Conservation (phyloP, 2,329 filamentous ascomycete species). For the Colletotrichum tamarilloi region DNA sequence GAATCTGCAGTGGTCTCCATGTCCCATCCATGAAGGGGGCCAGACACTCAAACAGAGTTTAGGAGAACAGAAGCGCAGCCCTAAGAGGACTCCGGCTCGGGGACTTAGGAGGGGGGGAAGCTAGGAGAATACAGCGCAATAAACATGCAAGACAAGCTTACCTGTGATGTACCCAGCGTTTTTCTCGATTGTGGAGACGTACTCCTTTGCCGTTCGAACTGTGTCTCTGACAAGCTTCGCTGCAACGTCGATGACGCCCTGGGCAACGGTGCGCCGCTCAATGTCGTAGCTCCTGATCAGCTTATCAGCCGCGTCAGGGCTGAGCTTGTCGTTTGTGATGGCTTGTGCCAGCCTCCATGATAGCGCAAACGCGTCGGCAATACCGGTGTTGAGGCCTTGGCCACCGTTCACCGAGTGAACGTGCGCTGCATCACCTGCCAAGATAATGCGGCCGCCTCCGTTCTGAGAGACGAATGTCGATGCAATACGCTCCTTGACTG, state of each 20-base stretch:
- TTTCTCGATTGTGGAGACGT: constrained; percentile 58
- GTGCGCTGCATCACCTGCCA: constrained; percentile 63
- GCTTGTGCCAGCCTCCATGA: constrained; percentile 62
- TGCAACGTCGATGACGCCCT: constrained; percentile 58
- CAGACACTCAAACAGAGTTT: constrained; percentile 3
- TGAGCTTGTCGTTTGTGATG: constrained; percentile 40
- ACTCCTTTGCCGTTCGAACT: constrained; percentile 53
- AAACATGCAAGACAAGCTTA: constrained; percentile 28
- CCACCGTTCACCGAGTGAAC: constrained; percentile 60
- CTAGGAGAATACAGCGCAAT: not conserved
- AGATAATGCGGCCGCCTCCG: constrained; percentile 55
- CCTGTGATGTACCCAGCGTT: constrained; percentile 62
- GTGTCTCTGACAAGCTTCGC: constrained; percentile 59
- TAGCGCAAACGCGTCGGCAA: constrained; percentile 61
- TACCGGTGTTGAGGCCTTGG: constrained; percentile 63
- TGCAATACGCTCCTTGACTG: constrained; percentile 64
- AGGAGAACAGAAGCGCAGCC: constrained; percentile 4
- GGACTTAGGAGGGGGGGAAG: not conserved
- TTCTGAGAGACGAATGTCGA: constrained; percentile 54
- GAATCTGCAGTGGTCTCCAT: not conserved
- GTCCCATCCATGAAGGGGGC: not conserved
- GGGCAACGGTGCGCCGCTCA: constrained; percentile 55
- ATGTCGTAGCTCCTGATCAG: constrained; percentile 56
- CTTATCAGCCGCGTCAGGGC: constrained; percentile 36
- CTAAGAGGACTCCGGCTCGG: not conserved